Evolutionary conservation across 495 filamentous ascomycete genomes (phyloP).

Genomic region (Aspergillus taichungensis): DNA sequence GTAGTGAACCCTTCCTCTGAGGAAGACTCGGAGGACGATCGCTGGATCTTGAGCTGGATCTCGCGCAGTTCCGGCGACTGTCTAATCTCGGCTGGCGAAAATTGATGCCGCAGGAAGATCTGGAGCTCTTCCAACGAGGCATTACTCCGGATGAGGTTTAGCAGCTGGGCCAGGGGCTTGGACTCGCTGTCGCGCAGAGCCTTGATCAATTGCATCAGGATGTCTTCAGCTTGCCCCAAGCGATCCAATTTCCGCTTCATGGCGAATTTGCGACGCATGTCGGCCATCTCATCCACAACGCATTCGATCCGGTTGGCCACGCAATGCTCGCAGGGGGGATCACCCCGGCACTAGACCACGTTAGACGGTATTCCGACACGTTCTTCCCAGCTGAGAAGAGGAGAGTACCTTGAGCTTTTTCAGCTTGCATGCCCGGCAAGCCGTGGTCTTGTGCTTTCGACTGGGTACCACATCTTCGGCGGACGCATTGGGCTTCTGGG

Average conservation of each 20-base stretch:
- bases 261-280: constrained; percentile 21
- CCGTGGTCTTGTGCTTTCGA: constrained; percentile 20
- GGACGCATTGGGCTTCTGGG: background rate
- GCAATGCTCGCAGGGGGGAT: constrained; percentile 21
- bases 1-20: constrained; percentile 1
- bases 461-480: constrained; percentile 6
- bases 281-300: constrained; percentile 18
- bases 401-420: constrained; percentile 21
- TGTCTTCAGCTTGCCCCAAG: constrained; percentile 14
- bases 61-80: constrained; percentile 13
- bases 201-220: constrained; percentile 10
- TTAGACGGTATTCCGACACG: background rate
- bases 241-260: constrained; percentile 22
- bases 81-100: constrained; percentile 12
- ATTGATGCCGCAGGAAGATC: constrained; percentile 11
- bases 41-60: constrained; percentile 4
- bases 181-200: constrained; percentile 13
- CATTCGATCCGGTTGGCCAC: constrained; percentile 17
- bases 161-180: constrained; percentile 13
- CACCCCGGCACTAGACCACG: constrained; percentile 18
- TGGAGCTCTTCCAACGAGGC: constrained; percentile 17
- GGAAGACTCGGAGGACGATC: constrained; percentile 2
- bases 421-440: constrained; percentile 20
- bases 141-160: constrained; percentile 22
- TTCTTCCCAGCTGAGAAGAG: background rate